A percentile compares a stretch with the other conserved stretches of the same genome.
Conservation (phyloP, 768 basidiomycete genomes). For the Rhizopogon sp. region DNA sequence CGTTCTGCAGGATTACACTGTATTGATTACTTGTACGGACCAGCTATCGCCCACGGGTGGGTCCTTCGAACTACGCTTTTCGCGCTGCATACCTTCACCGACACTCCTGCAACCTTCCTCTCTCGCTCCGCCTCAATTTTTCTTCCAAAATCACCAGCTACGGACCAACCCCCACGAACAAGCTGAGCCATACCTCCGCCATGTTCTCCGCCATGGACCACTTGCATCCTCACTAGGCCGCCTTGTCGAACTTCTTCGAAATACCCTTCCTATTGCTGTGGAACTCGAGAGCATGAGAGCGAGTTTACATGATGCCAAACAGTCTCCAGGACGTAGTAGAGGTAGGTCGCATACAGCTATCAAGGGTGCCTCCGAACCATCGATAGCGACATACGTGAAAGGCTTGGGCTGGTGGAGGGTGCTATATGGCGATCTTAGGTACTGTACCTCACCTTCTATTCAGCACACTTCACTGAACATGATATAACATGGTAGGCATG, state of each 20-base stretch:
- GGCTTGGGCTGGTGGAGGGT: constrained; percentile 80
- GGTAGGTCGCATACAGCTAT: constrained; percentile 13
- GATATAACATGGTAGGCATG: constrained; percentile 43
- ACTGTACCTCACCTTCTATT: constrained; percentile 8
- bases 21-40: constrained; percentile 75
- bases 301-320: constrained; percentile 23
- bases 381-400: constrained; percentile 70
- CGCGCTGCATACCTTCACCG: constrained; percentile 33
- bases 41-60: constrained; percentile 65
- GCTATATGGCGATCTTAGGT: constrained; percentile 66
- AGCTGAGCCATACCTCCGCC: constrained; percentile 70
- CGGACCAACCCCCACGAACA: constrained; percentile 70
- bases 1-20: constrained; percentile 57
- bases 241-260: constrained; percentile 63
- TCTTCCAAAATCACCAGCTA: constrained; percentile 23
- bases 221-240: constrained; percentile 61
- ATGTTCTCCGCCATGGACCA: constrained; percentile 63
- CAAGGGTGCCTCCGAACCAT: constrained; percentile 16
- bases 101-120: constrained; percentile 9
- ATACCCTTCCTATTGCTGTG: constrained; percentile 73
- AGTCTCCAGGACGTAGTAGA: constrained; percentile 2
- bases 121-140: constrained; percentile 22
- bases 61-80: constrained; percentile 71
- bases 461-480: neutral
- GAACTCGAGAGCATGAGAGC: constrained; percentile 56